Evolutionary conservation across 345 rosid genomes (phyloP), one percentile per base, ranked within the genome.

Genomic region (Bretschneidera sinensis): DNA sequence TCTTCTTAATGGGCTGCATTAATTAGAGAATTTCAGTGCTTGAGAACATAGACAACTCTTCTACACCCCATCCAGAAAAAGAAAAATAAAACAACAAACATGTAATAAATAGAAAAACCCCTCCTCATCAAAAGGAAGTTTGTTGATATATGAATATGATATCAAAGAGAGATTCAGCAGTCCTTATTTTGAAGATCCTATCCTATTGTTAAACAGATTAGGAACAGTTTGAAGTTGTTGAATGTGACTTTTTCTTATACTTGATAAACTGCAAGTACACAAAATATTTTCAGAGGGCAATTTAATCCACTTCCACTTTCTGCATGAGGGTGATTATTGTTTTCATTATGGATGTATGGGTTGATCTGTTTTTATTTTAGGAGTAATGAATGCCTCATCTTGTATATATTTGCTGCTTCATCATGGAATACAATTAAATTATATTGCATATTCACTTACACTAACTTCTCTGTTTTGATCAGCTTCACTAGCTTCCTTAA

Each of bases 401-500:
- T 28, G 8, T 28, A 28, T 28, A 28, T 28, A 28, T 28, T 3
- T 28, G 33, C 33, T 28, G 45, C 45, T 39, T 39, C 45, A 4
- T 39, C 10, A 39, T 11, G 2, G 4, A 39, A 39, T 14, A 39
- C 15, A 39, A 39, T 14, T 7, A 39, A 39, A 17, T 18, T 22
- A 2, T 5, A 28, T 10, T 24, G 63, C 57, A 24, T 45, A 52
- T 9, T 48, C 60, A 70, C 86, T 75, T 74, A 80, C 86, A 69
- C 60, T 78, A 78, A 79, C 79, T 67, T 76, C 74, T 48, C 64
- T 74, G 52, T 74, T 57, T 20, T 62, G 76, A 81, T 87, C 88
- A 6, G 70, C 69, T 71, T 87, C 94, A 51, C 86, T 82, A 51
- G 89, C 87, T 84, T 82, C 75, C 74, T 75, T 84, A 50, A 86